Evolutionary conservation across 2,329 filamentous ascomycete genomes (phyloP), one percentile per base, ranked within the genome.

Genomic region (Pleoardoris graminearum): DNA sequence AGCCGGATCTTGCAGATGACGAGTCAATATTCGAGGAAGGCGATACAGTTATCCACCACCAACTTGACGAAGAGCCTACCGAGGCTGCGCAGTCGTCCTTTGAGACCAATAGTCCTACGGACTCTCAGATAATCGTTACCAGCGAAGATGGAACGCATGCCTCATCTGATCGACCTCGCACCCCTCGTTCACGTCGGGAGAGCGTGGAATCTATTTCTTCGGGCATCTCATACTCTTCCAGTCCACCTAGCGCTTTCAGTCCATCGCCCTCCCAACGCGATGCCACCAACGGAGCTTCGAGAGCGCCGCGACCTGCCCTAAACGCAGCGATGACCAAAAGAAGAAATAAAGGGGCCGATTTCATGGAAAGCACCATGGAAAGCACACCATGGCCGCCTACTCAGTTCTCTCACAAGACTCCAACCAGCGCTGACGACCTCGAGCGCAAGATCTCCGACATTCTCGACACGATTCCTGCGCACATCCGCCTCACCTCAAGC

Each of bases 361-460:
- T 55, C 10, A 49, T 56, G 7, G 54, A 59, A 10, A 64, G 54
- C 35, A n/a, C n/a, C 25, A 27, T 27, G 25, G 25, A 27, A 27
- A 27, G 25, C 25, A 53, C 65, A 8, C 68, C 69, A 29, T 73
- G 70, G 70, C 70, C 69, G 14, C 70, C 70, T 16, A 68, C 69
- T 19, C 66, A 69, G 22, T 73, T 73, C 50, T 59, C 54, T 11
- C 66, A 69, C 32, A 66, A 64, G 35, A 48, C 57, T 23, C 45
- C 58, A 8, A 65, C 55, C 30, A 69, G 63, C 25, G 66, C 63
- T 8, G 86, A 90, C 58, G 83, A 90, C 50, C 79, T 96, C 12
- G 89, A 91, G 59, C 84, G 86, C 57, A 90, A 92, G 68, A 92
- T 96, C 43, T 88, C 84, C 65, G 84, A 88, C 46, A 89, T 95